Conservation (phyloP, 352 stramenopile species). For the Pythium folliculosum region DNA sequence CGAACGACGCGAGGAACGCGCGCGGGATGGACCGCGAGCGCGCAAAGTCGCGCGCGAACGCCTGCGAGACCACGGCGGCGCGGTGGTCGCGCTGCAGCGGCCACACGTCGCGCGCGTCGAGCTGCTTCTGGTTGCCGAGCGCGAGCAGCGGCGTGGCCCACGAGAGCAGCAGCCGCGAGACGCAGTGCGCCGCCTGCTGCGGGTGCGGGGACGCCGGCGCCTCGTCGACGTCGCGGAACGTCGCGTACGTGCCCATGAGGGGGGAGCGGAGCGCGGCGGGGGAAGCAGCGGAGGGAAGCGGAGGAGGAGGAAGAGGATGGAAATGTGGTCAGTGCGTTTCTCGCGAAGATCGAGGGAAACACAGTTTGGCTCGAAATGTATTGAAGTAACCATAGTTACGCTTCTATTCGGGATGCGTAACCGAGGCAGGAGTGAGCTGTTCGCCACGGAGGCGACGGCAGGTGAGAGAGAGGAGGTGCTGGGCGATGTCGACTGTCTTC, state of each 20-base stretch:
- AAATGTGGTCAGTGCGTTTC: no score
- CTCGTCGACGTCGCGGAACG: background rate
- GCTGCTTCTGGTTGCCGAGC: slow-evolving; percentile 45
- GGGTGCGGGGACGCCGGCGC: background rate
- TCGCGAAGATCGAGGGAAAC: no score
- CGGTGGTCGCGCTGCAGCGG: slow-evolving; percentile 21
- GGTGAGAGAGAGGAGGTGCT: no score
- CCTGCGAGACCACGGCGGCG: background rate
- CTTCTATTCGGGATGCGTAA: no score
- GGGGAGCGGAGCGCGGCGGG: background rate
- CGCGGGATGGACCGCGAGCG: slow-evolving; percentile 35
- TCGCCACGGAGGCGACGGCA: no score
- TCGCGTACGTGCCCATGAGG: background rate
- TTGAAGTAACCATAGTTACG: no score
- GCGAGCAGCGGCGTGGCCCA: slow-evolving; percentile 57
- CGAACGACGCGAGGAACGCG: slow-evolving; percentile 35
- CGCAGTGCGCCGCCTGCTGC: slow-evolving; percentile 3
- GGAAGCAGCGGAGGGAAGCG: no score
- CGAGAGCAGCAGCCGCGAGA: slow-evolving; percentile 44
- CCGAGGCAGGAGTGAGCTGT: no score
- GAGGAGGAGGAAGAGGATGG: no score
- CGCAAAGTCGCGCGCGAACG: background rate
- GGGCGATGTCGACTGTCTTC: no score
- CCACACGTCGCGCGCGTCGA: slow-evolving; percentile 51
- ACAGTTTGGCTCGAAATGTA: no score